Conservation (phyloP, 495 filamentous ascomycete species). For the Terfezia claveryi region DNA sequence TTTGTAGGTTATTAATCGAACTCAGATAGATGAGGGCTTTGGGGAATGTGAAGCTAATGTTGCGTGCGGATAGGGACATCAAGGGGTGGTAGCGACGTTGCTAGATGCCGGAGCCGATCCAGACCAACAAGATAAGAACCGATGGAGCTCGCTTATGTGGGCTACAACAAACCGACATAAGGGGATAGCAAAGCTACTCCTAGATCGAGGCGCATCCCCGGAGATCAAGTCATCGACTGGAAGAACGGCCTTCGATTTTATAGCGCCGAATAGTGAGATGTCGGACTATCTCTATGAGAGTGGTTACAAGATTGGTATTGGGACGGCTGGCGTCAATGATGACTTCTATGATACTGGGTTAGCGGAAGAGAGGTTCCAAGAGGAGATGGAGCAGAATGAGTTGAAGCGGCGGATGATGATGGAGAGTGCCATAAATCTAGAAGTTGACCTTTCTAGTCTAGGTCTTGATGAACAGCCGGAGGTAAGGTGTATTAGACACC, state of each 20-base stretch:
- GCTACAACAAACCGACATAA: slow-evolving; percentile 98
- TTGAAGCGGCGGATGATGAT: slow-evolving; percentile 97
- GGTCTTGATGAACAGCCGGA: slow-evolving; percentile 92
- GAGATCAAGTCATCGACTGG: slow-evolving; percentile 86
- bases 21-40: not conserved
- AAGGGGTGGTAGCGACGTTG: slow-evolving; percentile 65
- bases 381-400: slow-evolving; percentile 93
- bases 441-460: slow-evolving; percentile 88
- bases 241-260: slow-evolving; percentile 90
- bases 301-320: slow-evolving; percentile 55
- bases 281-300: slow-evolving; percentile 84
- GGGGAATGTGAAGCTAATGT: slow-evolving; percentile 1
- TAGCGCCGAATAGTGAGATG: slow-evolving; percentile 83
- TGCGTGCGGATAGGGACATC: slow-evolving; percentile 44
- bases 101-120: slow-evolving; percentile 75
- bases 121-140: slow-evolving; percentile 81
- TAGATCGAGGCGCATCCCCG: slow-evolving; percentile 86
- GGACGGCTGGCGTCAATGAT: slow-evolving; percentile 62
- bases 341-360: slow-evolving; percentile 92
- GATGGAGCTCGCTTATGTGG: slow-evolving; percentile 99
- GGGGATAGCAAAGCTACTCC: slow-evolving; percentile 68
- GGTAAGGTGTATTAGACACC: slow-evolving; percentile 28
- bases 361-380: slow-evolving; percentile 82
- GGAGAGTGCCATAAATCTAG: slow-evolving; percentile 92
- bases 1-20: slow-evolving; percentile 44